Conservation (phyloP, 1,284 basidiomycete species). For the Pholiota adiposa region DNA sequence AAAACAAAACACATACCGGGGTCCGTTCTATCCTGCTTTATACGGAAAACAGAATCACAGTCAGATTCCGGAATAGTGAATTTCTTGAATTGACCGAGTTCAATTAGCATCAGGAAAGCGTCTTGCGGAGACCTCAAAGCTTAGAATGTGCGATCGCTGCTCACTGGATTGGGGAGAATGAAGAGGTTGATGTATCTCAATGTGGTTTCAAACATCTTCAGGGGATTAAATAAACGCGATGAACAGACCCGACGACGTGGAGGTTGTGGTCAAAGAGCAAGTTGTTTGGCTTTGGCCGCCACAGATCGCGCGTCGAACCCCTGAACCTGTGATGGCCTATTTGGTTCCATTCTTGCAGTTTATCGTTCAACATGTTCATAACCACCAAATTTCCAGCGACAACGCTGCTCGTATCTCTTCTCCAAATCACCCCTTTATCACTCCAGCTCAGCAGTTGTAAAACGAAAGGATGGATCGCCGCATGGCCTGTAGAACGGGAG, state of each 20-base stretch:
- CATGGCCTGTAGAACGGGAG: constrained; percentile 12
- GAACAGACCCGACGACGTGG: not conserved
- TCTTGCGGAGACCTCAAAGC: not conserved
- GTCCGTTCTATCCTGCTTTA: constrained; percentile 4
- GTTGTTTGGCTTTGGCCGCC: not conserved
- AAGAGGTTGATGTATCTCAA: constrained; percentile 23
- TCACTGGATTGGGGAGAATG: constrained; percentile 25
- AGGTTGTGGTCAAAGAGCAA: not conserved
- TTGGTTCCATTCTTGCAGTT: not conserved
- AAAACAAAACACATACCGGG: constrained; percentile 11
- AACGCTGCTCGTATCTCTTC: no score
- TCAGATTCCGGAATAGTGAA: constrained; percentile 19
- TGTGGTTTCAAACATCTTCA: constrained; percentile 17
- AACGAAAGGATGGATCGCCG: not conserved
- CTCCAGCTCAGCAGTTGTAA: not conserved
- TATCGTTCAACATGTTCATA: no score
- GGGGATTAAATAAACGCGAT: not conserved
- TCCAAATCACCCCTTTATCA: no score
- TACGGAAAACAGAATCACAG: constrained; percentile 16
- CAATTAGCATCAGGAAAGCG: not conserved
- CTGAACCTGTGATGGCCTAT: not conserved
- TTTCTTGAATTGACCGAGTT: constrained; percentile 10
- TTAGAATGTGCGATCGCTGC: not conserved
- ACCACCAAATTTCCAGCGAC: no score
- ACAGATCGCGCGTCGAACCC: not conserved